Evolutionary conservation across 768 basidiomycete genomes (phyloP), one percentile per base, ranked within the genome.

Genomic region (Porphyrellus cyaneotinctus): DNA sequence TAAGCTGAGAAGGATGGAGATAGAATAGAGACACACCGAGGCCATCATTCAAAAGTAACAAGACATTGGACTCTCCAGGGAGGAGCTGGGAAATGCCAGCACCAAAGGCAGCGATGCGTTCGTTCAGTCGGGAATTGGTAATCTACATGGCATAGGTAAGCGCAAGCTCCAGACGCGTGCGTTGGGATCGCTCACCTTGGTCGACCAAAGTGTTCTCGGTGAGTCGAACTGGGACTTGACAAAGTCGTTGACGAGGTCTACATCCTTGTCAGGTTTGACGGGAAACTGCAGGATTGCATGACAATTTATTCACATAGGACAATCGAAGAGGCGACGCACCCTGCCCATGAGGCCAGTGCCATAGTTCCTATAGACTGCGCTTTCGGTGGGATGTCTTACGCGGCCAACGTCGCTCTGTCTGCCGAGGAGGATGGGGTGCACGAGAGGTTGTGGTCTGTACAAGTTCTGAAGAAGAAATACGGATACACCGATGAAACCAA

Each of bases 371-470:
- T 95, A 95, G 15, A 94, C 75, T 0, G 91, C 90, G 61, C 90
- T 93, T 72, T 95, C 88, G 9, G 80, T 77, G 13, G 87, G 78
- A 63, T 90, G 85, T 48, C 94, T 76, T 4, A 94, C 90, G 45
- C 85, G 78, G 13, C 84, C 85, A 24, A 87, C 87, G 67, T 97
- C 95, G 60, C 91, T 91, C 76, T 97, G 94, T 45, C 92, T 76
- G 8, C 94, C 93, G 1, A 97, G 79, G 10, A 95, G 78, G 58
- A 97, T 88, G n/a, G 94, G 94, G 63, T 97, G 94, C 0, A 95
- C 92, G 38, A 95, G 80, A 2, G 87, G 85, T 59, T 88, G 87
- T 4, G 87, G 88, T 59, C 80, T 88, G 72, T 90, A 88, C 54
- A 89, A 72, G 65, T 83, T 90, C 63, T 84, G 84, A 39, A 91